Percentiles rank a stretch among this genome's conserved stretches.
Evolutionary conservation across 768 basidiomycete species (phyloP).

Genomic region (Collybia sp.): DNA sequence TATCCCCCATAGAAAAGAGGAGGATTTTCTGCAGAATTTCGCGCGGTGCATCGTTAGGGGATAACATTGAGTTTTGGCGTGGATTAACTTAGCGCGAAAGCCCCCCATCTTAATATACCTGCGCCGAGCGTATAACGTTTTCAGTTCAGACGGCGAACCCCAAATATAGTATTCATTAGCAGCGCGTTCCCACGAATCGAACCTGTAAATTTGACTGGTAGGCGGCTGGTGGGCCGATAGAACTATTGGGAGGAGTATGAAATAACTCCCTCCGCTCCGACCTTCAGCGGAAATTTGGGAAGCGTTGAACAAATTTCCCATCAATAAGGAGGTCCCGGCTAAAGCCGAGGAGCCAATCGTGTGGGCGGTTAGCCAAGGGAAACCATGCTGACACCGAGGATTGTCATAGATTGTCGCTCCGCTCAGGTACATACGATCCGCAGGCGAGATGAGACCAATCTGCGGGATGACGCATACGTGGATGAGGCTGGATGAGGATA

Average conservation of each 20-base stretch:
- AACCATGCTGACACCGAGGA: too few species aligned
- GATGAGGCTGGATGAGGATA: too few species aligned
- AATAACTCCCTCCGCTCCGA: constrained; percentile 1
- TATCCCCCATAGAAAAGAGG: constrained; percentile 21
- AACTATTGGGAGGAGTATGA: constrained; percentile 6
- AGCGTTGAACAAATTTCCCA: neutral
- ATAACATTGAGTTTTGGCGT: constrained; percentile 21
- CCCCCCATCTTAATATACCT: constrained; percentile 13
- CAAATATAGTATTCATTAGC: constrained; percentile 8
- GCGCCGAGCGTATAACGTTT: neutral
- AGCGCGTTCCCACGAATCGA: constrained; percentile 12
- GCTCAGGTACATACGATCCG: too few species aligned
- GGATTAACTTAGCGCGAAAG: neutral
- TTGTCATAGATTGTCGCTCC: too few species aligned
- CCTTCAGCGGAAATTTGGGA: neutral
- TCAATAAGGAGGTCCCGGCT: neutral
- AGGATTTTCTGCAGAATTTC: constrained; percentile 30
- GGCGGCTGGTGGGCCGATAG: too few species aligned
- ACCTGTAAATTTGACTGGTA: too few species aligned
- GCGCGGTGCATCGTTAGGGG: constrained; percentile 22
- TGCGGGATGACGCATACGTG: too few species aligned
- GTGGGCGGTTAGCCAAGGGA: too few species aligned
- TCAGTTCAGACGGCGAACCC: constrained; percentile 15
- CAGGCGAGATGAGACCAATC: too few species aligned
- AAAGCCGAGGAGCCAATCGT: too few species aligned